Percentiles rank a stretch among this genome's conserved stretches.
Conservation (phyloP, 202 grass and related monocot genomes). For the Elaeis oleifera region DNA sequence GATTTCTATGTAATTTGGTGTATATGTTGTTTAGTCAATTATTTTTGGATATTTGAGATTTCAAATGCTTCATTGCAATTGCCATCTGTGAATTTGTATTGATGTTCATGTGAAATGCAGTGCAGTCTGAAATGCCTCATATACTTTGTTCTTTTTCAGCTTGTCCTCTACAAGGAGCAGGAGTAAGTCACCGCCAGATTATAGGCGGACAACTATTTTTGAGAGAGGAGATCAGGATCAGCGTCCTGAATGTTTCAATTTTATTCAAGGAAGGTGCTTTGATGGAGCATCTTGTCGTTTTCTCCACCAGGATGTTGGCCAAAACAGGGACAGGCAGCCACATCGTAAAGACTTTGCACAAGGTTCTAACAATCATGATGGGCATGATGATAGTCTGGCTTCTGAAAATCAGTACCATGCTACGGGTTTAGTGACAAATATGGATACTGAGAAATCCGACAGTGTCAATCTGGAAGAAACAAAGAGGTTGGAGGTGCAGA, state of each 20-base stretch:
- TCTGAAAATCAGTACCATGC: not conserved
- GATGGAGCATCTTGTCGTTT: slow-evolving; percentile 24
- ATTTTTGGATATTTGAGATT: too few relatives aligned
- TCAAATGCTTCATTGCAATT: too few relatives aligned
- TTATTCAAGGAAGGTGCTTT: slow-evolving; percentile 14
- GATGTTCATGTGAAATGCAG: not conserved
- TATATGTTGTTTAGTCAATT: too few relatives aligned
- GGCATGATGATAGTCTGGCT: not conserved
- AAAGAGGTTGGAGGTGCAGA: not conserved
- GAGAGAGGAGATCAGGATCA: slow-evolving; percentile 3
- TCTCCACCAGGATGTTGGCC: slow-evolving; percentile 14
- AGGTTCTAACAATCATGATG: slow-evolving; percentile 4
- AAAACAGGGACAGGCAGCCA: not conserved
- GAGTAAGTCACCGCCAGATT: slow-evolving; percentile 21
- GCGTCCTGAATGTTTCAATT: slow-evolving; percentile 14
- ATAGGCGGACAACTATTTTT: slow-evolving; percentile 25
- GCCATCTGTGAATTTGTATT: too few relatives aligned
- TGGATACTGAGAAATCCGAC: not conserved
- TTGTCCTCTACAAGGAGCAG: slow-evolving; percentile 34
- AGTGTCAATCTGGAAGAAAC: slow-evolving; percentile 2
- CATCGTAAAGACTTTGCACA: not conserved
- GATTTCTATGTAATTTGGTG: not conserved
- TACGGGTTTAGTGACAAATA: not conserved
- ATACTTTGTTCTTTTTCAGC: slow-evolving; percentile 35
- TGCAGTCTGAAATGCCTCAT: slow-evolving; percentile 12